phyloP scores from a whole-genome alignment of 2,329 filamentous ascomycete genomes.

The Aspergillus tanneri region DNA sequence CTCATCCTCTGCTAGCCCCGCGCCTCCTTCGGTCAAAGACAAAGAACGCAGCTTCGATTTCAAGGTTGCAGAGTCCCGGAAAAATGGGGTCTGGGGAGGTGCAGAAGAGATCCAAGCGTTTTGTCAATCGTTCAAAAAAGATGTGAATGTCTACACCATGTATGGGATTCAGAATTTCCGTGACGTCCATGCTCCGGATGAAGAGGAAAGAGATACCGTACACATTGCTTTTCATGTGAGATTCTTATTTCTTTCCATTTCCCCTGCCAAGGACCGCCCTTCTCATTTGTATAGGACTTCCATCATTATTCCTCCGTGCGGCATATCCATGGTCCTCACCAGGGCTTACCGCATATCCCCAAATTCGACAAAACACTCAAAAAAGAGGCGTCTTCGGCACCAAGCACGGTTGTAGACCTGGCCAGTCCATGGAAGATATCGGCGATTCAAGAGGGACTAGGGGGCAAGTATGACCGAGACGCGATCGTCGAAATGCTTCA shows the following conservation, averaged over 20 bases:
- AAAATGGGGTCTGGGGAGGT: slow-evolving; percentile 62
- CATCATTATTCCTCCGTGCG: slow-evolving; percentile 68
- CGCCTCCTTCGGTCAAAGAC: slow-evolving; percentile 50
- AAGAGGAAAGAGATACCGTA: slow-evolving; percentile 40
- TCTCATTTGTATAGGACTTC: slow-evolving; percentile 50
- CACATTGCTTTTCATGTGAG: slow-evolving; percentile 66
- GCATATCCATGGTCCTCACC: slow-evolving; percentile 59
- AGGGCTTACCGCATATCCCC: slow-evolving; percentile 53
- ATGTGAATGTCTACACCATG: slow-evolving; percentile 60
- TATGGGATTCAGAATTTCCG: slow-evolving; percentile 45
- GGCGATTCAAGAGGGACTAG: slow-evolving; percentile 52
- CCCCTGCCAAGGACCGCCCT: neutral
- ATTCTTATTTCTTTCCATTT: no score
- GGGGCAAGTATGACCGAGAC: slow-evolving; percentile 50
- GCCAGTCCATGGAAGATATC: slow-evolving; percentile 58
- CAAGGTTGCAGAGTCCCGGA: slow-evolving; percentile 60
- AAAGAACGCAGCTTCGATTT: slow-evolving; percentile 58
- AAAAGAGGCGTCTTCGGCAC: slow-evolving; percentile 15
- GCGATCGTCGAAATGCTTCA: slow-evolving; percentile 55
- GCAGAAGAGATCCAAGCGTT: slow-evolving; percentile 69
- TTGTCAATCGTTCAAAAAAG: slow-evolving; percentile 58
- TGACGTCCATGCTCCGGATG: slow-evolving; percentile 43
- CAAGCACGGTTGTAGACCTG: slow-evolving; percentile 32
- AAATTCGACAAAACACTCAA: slow-evolving; percentile 14
- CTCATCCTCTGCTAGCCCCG: slow-evolving; percentile 45